These are phyloP conservation scores for Metroxylon sagu DNA, from an alignment of 176 grass and related monocot genomes.

Conservation along the genomic window DNA sequence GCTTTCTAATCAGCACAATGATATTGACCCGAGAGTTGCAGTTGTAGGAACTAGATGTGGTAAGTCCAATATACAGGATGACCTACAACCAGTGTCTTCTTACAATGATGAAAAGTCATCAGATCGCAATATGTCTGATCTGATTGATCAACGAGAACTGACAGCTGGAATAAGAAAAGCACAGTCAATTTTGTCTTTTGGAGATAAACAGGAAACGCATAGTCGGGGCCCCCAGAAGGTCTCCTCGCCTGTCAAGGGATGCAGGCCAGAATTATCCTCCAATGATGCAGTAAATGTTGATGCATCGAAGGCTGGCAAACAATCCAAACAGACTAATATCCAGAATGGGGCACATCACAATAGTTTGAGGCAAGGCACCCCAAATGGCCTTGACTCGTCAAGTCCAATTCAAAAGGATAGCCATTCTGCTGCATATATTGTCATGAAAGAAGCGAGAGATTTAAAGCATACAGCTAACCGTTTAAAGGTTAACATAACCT, in stretches of 20 bases:
- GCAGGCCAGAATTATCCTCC: constrained; percentile 23
- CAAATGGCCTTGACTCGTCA: constrained; percentile 32
- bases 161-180: constrained; percentile 37
- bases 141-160: constrained; percentile 21
- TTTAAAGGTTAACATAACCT: constrained; percentile 54
- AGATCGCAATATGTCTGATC: background rate
- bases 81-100: constrained; percentile 23
- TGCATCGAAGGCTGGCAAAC: constrained; percentile 36
- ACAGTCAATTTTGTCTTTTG: constrained; percentile 21
- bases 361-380: constrained; percentile 38
- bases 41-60: constrained; percentile 23
- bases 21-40: constrained; percentile 12
- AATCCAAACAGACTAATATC: constrained; percentile 33
- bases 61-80: constrained; percentile 6
- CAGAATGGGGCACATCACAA: constrained; percentile 46
- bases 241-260: constrained; percentile 48
- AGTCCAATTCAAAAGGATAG: constrained; percentile 57
- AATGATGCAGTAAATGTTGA: constrained; percentile 39
- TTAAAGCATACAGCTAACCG: constrained; percentile 76
- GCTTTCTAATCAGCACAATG: constrained; percentile 27
- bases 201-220: constrained; percentile 46
- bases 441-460: constrained; percentile 84
- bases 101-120: constrained; percentile 9
- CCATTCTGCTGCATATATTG: constrained; percentile 31
- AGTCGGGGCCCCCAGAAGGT: constrained; percentile 20